A percentile compares a stretch with the other conserved stretches of the same genome.
These are phyloP conservation scores for Stevia rebaudiana DNA, from an alignment of 140 eudicot genomes.

Conservation along the genomic window DNA sequence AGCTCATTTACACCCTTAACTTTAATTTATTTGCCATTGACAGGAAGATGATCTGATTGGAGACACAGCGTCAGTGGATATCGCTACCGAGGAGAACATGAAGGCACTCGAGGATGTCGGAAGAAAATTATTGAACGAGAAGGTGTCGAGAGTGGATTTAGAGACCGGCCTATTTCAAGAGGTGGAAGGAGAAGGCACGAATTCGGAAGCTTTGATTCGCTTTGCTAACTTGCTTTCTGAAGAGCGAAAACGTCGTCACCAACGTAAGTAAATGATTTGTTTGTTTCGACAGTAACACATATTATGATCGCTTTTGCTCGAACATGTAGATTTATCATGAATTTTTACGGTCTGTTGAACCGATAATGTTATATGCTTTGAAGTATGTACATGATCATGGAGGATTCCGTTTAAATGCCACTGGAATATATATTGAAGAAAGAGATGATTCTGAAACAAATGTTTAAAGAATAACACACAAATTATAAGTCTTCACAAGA, in stretches of 20 bases:
- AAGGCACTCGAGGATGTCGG: slow-evolving; percentile 41
- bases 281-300: background rate
- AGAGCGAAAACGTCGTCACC: slow-evolving; percentile 48
- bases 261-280: background rate
- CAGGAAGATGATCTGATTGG: slow-evolving; percentile 54
- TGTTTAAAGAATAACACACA: too few species aligned
- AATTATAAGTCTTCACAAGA: too few species aligned
- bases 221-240: slow-evolving; percentile 50
- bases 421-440: too few species aligned
- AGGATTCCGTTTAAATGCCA: too few species aligned
- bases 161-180: slow-evolving; percentile 50
- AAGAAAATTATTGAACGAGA: slow-evolving; percentile 30
- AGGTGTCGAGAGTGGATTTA: slow-evolving; percentile 56
- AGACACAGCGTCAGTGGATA: slow-evolving; percentile 50
- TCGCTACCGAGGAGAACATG: slow-evolving; percentile 44
- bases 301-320: too few species aligned
- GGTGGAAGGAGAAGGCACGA: slow-evolving; percentile 49
- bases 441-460: too few species aligned
- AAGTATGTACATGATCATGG: too few species aligned
- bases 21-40: background rate
- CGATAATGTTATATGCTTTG: too few species aligned
- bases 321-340: too few species aligned
- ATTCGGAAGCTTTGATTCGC: slow-evolving; percentile 49
- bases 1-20: background rate
- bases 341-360: too few species aligned